Base-by-base conservation (phyloP, 169 alveolate species). In the Plasmodium knowlesi region DNA sequence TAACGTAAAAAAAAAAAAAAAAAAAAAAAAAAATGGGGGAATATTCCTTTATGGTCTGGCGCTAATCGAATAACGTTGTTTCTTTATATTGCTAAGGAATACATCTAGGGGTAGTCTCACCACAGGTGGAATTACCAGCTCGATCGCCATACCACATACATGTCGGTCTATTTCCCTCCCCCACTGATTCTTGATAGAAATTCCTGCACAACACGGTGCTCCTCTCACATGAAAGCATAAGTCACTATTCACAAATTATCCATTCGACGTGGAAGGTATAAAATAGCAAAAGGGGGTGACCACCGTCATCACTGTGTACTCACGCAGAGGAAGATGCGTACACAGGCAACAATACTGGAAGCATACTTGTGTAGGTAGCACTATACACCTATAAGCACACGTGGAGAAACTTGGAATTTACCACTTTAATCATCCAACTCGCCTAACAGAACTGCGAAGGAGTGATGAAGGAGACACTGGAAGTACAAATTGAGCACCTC, bases 171-270 rank as follows among this genome's bases (percentile, higher is more conserved):
- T 6, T 12, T 25, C 57, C 79, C 34, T n/a, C 61, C 25, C 57
- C 79, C 34, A 16, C 39, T 16, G 50, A 14, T 9, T 39, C 10
- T 14, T 50, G 3, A 57, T 50, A 88, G 94, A 78, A 88, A 88
- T 53, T 88, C 25, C 78, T 88, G 14, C 81, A 88, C 43, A 76
- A 61, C 43, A 57, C 83, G 6, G 89, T 54, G 3, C n/a, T 50
- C 73, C 50, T 88, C 72, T n/a, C 94, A 1, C 73, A 67, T 81
- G 92, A 90, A 16, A 30, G 54, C 34, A 78, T 90, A 30, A 57
- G 12, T 19, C 95, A 90, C 53, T 90, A 90, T 82, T 90, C 92
- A 2, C 57, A 90, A 81, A 81, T 90, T 76, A 90, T 90, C 54
- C 74, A 81, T 82, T 19, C 70, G 30, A 37, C 92, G 14, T 90